Conservation (phyloP, 2,329 filamentous ascomycete species). For the Fusarium irregulare region DNA sequence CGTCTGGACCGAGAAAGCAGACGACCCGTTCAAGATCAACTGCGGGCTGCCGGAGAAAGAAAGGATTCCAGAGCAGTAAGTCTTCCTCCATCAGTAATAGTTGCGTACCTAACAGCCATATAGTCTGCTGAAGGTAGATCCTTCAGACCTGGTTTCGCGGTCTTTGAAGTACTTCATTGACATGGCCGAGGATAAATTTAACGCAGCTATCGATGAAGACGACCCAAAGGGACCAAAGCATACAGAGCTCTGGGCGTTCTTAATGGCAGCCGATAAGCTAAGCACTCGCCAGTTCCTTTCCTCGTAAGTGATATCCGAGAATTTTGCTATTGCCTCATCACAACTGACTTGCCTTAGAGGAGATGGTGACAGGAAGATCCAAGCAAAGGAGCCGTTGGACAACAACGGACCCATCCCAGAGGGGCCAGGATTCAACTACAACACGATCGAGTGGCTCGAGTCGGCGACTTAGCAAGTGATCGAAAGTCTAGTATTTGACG, state of each 20-base stretch:
- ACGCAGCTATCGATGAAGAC: background rate
- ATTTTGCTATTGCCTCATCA: no score
- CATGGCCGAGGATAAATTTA: background rate
- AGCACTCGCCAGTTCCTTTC: constrained; percentile 38
- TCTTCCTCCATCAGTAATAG: accelerated
- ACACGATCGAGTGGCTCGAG: constrained; percentile 42
- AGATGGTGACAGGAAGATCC: background rate
- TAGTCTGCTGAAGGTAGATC: constrained; percentile 7
- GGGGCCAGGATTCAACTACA: constrained; percentile 23
- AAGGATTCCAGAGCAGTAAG: constrained; percentile 1
- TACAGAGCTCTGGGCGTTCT: constrained; percentile 1
- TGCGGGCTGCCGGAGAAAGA: constrained; percentile 3
- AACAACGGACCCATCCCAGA: background rate
- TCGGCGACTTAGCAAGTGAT: constrained; percentile 31
- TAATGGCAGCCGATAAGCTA: constrained; percentile 32
- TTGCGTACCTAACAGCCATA: accelerated
- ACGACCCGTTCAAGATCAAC: constrained; percentile 29
- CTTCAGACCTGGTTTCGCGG: background rate
- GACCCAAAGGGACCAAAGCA: background rate
- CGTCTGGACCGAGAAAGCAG: background rate
- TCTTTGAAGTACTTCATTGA: constrained; percentile 9
- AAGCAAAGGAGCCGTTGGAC: background rate
- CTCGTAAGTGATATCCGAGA: constrained; percentile 1
- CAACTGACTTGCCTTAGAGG: no score
- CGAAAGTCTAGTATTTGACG: accelerated